phyloP scores from a whole-genome alignment of 352 stramenopile species.

The Pythium utonaiense region DNA sequence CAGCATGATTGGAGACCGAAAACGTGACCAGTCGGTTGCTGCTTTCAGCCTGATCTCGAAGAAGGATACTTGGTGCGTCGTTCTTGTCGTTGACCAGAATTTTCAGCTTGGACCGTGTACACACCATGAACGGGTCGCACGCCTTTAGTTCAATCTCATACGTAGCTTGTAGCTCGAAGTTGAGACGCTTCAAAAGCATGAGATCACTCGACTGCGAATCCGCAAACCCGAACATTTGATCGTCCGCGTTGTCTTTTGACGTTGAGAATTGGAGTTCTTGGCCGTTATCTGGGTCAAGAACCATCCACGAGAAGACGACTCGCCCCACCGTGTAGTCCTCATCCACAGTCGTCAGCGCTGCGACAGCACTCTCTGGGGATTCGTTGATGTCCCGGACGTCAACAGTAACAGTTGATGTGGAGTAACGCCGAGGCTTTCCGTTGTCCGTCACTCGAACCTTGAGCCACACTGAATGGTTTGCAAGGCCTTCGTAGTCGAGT shows the following conservation, averaged over 20 bases:
- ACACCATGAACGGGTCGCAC: constrained; percentile 25
- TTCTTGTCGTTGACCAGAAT: constrained; percentile 20
- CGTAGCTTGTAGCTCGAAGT: constrained; percentile 12
- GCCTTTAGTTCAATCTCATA: constrained; percentile 14
- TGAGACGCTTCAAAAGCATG: constrained; percentile 15
- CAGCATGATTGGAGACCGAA: constrained; percentile 16
- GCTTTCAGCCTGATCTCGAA: not conserved
- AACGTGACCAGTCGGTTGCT: not conserved
- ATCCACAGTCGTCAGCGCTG: not conserved
- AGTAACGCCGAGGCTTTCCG: constrained; percentile 31
- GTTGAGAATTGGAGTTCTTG: constrained; percentile 29
- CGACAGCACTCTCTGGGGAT: constrained; percentile 7
- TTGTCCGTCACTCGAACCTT: constrained; percentile 51
- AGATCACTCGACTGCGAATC: constrained; percentile 12
- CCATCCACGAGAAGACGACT: constrained; percentile 25
- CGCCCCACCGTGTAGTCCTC: constrained; percentile 15
- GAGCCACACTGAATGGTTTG: constrained; percentile 37
- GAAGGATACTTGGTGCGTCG: constrained; percentile 16
- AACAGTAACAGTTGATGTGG: constrained; percentile 20
- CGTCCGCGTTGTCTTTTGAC: constrained; percentile 11
- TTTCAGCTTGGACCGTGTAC: constrained; percentile 11
- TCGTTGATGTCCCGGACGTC: constrained; percentile 29
- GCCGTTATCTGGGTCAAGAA: constrained; percentile 21
- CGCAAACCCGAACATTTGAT: constrained; percentile 20
- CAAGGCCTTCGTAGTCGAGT: constrained; percentile 42